Conservation (phyloP, 441 rosid genomes). For the Gossypium trilobum region DNA sequence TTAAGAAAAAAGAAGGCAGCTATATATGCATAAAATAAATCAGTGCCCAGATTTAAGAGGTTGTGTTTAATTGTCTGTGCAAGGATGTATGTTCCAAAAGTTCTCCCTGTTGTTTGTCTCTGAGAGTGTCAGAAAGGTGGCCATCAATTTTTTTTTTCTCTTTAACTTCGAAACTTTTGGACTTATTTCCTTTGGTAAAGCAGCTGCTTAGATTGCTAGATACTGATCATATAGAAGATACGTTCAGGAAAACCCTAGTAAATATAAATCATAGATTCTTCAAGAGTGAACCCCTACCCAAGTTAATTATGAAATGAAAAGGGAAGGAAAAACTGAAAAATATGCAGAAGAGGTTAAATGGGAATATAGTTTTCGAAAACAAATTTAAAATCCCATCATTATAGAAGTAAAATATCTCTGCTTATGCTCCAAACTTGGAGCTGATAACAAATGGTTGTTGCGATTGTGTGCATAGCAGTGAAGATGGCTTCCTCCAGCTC, state of each 20-base stretch:
- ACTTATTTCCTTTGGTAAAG: background rate
- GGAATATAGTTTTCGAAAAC: conserved; percentile 1
- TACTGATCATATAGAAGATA: background rate
- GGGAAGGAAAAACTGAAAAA: background rate
- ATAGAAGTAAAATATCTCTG: background rate
- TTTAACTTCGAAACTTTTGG: background rate
- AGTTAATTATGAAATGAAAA: background rate
- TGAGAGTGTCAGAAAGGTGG: conserved; percentile 6
- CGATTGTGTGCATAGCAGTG: conserved; percentile 12
- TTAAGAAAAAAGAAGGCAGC: background rate
- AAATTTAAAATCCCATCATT: background rate
- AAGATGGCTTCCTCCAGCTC: conserved; percentile 82
- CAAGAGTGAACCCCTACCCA: background rate
- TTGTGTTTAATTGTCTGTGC: background rate
- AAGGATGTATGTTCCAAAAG: background rate
- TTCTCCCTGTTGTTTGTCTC: conserved; percentile 4
- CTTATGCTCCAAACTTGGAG: background rate
- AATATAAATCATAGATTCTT: background rate
- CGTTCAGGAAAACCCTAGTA: background rate
- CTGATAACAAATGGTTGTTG: conserved; percentile 19
- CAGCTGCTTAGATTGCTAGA: background rate
- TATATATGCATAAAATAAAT: background rate
- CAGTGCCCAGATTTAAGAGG: conserved; percentile 1
- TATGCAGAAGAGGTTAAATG: background rate
- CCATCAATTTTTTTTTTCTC: background rate